Base-by-base conservation (phyloP, 129 eudicot species). In the Lonicera japonica region DNA sequence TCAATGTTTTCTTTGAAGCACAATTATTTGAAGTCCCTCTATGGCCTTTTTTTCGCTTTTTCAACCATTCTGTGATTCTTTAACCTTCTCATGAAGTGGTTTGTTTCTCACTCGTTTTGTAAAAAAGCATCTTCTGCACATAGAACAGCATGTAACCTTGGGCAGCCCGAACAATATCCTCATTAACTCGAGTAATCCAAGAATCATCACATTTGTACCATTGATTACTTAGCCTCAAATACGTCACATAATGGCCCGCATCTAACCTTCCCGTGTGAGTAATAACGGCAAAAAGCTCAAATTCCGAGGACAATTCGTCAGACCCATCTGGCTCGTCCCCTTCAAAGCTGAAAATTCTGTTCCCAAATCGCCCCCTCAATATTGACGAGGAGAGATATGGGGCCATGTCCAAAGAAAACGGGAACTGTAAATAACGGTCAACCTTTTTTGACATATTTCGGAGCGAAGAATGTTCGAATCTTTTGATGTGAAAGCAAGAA, bases 151-250 rank as follows among this genome's bases (percentile, higher is more conserved):
- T 92, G 76, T 92, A 92, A 0, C 96, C 94, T 74, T 92, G 98
- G 14, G 95, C 84, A 41, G 85, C 85, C 77, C 98, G 77, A 12
- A 92, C 98, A 43, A 76, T 78, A 24, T 69, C 59, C 71, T 87
- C 98, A 54, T 65, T 74, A n/a, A 92, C 98, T 70, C 62, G 77
- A 38, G 83, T 84, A 65, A 87, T 81, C 98, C 98, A 92, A n/a
- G 95, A 84, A 66, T 92, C 98, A 54, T 92, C 98, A 29, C 98
- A 92, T 71, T 87, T 92, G 80, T 82, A 92, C 98, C 98, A 92
- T 43, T 92, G 83, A 73, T 84, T 78, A 60, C 83, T 65, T 38
- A 92, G 72, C 78, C 98, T 82, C 85, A 92, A 64, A 59, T 82
- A 92, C 0, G 98, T 92, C 40, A 80, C 85, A 23, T 92, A 92